Conservation (phyloP, 1,139 yeast genomes). For the Diutina ranongensis region DNA sequence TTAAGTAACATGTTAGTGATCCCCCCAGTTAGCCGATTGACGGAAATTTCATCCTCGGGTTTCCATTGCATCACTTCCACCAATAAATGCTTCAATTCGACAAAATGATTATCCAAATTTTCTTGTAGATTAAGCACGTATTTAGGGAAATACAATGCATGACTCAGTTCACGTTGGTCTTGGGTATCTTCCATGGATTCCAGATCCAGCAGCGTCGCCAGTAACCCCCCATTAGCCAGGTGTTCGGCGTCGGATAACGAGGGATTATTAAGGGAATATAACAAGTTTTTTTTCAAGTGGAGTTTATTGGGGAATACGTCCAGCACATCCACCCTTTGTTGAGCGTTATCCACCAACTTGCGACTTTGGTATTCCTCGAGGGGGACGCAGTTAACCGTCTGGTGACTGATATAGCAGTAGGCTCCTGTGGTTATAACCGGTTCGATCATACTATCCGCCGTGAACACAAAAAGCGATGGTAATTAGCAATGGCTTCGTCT, state of each 20-base stretch:
- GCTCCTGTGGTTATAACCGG: slow-evolving; percentile 1
- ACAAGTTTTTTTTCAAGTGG: slow-evolving; percentile 21
- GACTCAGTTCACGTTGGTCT: slow-evolving; percentile 12
- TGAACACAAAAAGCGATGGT: too few species aligned
- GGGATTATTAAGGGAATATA: slow-evolving; percentile 34
- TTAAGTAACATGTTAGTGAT: slow-evolving; percentile 65
- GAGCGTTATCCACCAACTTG: slow-evolving; percentile 2
- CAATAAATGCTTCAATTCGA: slow-evolving; percentile 23
- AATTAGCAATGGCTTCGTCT: too few species aligned
- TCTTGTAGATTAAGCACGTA: slow-evolving; percentile 23
- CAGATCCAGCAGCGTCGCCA: slow-evolving; percentile 8
- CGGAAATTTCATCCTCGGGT: slow-evolving; percentile 14
- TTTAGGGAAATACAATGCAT: slow-evolving; percentile 30
- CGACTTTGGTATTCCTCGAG: slow-evolving; percentile 3
- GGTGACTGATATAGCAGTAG: not conserved
- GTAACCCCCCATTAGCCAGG: slow-evolving; percentile 2
- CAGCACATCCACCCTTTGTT: slow-evolving; percentile 1
- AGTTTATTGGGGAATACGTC: slow-evolving; percentile 5
- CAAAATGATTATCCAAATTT: slow-evolving; percentile 19
- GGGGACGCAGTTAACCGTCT: slow-evolving; percentile 1
- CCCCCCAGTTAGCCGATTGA: slow-evolving; percentile 55
- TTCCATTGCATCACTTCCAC: slow-evolving; percentile 27
- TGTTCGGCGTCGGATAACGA: slow-evolving; percentile 22
- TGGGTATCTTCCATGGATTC: not conserved
- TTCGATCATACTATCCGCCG: not conserved